Percentiles rank a stretch among this genome's conserved stretches.
phyloP scores from a whole-genome alignment of 805 yeast genomes.

The Candida incommunis region DNA sequence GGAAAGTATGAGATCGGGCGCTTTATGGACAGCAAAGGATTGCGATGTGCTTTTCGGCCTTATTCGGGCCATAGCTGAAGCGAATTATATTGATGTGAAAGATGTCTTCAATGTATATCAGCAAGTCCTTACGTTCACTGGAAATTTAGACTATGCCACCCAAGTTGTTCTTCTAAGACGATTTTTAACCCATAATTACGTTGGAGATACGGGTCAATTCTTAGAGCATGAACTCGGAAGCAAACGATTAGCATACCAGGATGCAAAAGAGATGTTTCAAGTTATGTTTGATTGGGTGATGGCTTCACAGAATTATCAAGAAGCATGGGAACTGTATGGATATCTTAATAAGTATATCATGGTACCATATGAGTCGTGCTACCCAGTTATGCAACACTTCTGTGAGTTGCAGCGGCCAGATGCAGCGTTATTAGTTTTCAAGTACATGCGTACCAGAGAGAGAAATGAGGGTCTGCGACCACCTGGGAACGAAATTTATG shows the following conservation, averaged over 20 bases:
- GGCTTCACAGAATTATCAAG: conserved; percentile 23
- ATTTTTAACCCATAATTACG: conserved; percentile 23
- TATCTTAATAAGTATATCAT: conserved; percentile 39
- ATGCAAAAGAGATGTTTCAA: conserved; percentile 25
- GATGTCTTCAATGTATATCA: conserved; percentile 25
- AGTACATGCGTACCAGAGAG: conserved; percentile 41
- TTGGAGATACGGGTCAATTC: conserved; percentile 29
- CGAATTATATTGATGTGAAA: conserved; percentile 16
- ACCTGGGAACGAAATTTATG: conserved; percentile 42
- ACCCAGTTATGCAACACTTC: conserved; percentile 44
- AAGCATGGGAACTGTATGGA: conserved; percentile 47
- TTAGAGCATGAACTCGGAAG: conserved; percentile 30
- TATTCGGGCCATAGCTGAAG: conserved; percentile 16
- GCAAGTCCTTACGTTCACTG: conserved; percentile 28
- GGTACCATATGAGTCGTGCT: conserved; percentile 44
- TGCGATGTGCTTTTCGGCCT: conserved; percentile 18
- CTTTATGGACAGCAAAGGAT: conserved; percentile 29
- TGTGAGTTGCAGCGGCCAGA: conserved; percentile 39
- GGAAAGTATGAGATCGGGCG: conserved; percentile 24
- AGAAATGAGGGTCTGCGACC: conserved; percentile 39
- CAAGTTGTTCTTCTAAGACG: conserved; percentile 25
- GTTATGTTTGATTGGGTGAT: conserved; percentile 33
- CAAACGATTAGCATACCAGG: conserved; percentile 14
- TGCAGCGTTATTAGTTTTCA: conserved; percentile 47
- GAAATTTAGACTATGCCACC: conserved; percentile 24